Base-by-base conservation (phyloP, 371 early-diverging fungal species). In the Coemansia sp. region DNA sequence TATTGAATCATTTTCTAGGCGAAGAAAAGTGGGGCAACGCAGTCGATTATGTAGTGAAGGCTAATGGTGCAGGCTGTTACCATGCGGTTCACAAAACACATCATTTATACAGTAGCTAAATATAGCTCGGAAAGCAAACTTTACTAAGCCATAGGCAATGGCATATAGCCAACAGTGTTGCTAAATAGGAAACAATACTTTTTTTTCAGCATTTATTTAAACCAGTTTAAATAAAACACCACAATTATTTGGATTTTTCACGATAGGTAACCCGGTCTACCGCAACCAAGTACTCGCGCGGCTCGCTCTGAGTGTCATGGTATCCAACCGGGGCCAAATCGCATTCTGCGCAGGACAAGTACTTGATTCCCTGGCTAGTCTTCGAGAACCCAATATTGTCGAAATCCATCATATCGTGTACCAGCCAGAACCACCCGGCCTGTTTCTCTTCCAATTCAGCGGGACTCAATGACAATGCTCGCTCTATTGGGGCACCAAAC, bases 321-420 rank as follows among this genome's bases (percentile, higher is more conserved):
- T 84, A 90, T 3, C 92, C 92, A 49, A 92, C 55, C 14, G 92
- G 92, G 3, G 89, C 90, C 30, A 84, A 72, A 66, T 92, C 91
- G 63, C 92, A 92, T 63, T 92, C 92, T 14, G 92, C 91, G 66
- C 92, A 92, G 1, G 86, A 85, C 12, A 92, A 74, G 58, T 85
- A 90, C 72, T 89, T 85, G 35, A 80, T 78, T n/a, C 68, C 74
- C 3, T 74, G 82, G 0, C 85, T 77, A 6, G 82, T 80, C 26
- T 85, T 85, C 30, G 90, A 86, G 68, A 92, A 88, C n/a, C 92
- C 88, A 47, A 89, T 78, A 66, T 90, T 90, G 53, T 90, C 90
- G 72, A 90, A 90, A 14, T 80, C 79, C 85, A 90, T 87, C 86
- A 89, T 85, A 60, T 86, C 81, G 4, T 65, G 36, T 16, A 90